Base-by-base conservation (phyloP, 345 rosid genomes). In the Laguncularia racemosa region DNA sequence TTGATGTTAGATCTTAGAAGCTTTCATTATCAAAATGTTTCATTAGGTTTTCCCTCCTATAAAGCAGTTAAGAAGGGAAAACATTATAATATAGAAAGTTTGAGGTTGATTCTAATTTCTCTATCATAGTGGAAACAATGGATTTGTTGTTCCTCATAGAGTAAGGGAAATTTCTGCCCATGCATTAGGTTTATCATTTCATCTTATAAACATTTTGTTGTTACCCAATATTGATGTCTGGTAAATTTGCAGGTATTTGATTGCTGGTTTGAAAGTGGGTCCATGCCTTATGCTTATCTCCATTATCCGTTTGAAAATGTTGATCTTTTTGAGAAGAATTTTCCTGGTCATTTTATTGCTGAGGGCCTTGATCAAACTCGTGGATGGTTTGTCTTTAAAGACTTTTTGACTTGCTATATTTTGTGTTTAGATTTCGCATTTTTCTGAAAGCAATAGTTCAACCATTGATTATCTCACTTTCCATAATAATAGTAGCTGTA, bases 201-300 rank as follows among this genome's bases (percentile, higher is more conserved):
- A 16, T 16, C 16, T 14, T 47, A 16, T 47, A 14, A 14, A 0
- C 9, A 4, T 33, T 33, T 17, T 12, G 47, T 40, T 8, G 13
- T 15, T 16, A 9, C 8, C 9, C 48, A 57, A 8, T 48, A 14
- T 58, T 48, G 16, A 2, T 33, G 40, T 33, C 40, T 33, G 40
- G 40, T 9, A 33, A 6, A 33, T 48, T 62, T 67, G 68, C 87
- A 93, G 99, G 99, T 95, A 52, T 90, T 90, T 61, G 99, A 95
- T 82, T 95, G 99, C 71, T 95, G 99, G 99, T 95, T 95, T 72
- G 99, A 95, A 72, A 95, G 99, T 68, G 99, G 99, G 23, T 95
- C 99, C 55, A 95, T 95, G 99, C 99, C 99, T 54, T 95, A 90
- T 73, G 99, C 99, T 61, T 89, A 88, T 76, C 86, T 95, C 59